Base-by-base conservation (phyloP, 2,329 filamentous ascomycete species). In the Microcyclosporella mali region DNA sequence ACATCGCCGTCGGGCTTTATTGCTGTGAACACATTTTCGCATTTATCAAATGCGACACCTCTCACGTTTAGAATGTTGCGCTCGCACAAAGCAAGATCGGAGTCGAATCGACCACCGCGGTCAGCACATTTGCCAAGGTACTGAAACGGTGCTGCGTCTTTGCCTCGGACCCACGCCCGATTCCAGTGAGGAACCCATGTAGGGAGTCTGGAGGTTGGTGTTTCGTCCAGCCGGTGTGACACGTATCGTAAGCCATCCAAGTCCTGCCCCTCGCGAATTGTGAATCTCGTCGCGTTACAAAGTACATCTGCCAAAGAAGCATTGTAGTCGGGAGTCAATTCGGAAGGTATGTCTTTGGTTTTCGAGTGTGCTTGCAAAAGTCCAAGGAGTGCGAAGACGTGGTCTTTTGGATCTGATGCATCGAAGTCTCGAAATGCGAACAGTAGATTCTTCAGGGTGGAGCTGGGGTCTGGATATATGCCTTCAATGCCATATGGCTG, bases 171-270 rank as follows among this genome's bases (percentile, higher is more conserved):
- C 36, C 21, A 39, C 3, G 10, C 8, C 10, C 27, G 21, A 39
- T 39, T n/a, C 36, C 36, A 39, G 3, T 25, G 19, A 8, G 36
- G 36, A 15, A 39, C 36, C 25, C 36, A 39, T 10, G 36, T 27
- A n/a, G 36, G 36, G 11, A 39, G 36, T 14, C 17, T n/a, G 17
- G 14, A 11, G 8, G 30, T 15, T n/a, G 27, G 21, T 7, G 17
- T 3, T 11, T 31, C 36, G 6, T 39, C 25, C 10, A 12, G n/a
- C 15, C 18, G 27, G 8, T 27, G 4, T 10, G 17, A 25, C 36
- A 27, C 6, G 16, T 15, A 16, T 16, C 15, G 6, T 19, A 11
- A 10, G 7, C 16, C 3, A 4, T 27, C 14, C 8, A 30, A 10
- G 19, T 16, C 17, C 9, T 3, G 10, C n/a, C 16, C 3, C 9